These are phyloP conservation scores for Verticillium tricorpus DNA, from an alignment of 2,329 filamentous ascomycete genomes.

Conservation along the genomic window DNA sequence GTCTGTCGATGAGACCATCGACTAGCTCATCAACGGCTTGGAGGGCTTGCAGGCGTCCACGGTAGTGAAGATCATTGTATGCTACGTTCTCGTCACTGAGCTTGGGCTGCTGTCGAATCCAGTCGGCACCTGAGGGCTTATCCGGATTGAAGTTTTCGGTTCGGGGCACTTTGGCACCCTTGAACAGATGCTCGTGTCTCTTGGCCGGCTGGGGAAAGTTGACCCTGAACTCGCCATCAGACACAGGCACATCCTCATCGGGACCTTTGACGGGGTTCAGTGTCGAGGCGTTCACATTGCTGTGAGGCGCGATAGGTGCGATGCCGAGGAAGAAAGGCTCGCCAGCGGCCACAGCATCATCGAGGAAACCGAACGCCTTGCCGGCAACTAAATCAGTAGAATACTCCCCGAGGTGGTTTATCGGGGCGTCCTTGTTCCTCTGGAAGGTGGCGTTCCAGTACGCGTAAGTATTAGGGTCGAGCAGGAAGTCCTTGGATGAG, in stretches of 20 bases:
- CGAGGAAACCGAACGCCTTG: slow-evolving; percentile 56
- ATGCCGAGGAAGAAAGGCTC: slow-evolving; percentile 53
- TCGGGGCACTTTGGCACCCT: slow-evolving; percentile 55
- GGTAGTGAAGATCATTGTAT: slow-evolving; percentile 34
- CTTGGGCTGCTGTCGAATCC: slow-evolving; percentile 34
- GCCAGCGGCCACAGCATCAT: slow-evolving; percentile 51
- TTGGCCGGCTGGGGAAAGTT: slow-evolving; percentile 34
- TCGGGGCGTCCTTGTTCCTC: slow-evolving; percentile 45
- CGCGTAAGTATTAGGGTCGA: slow-evolving; percentile 64
- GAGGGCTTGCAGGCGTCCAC: slow-evolving; percentile 34
- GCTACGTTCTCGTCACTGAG: slow-evolving; percentile 24
- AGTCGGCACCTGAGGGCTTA: slow-evolving; percentile 34
- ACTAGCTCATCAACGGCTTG: slow-evolving; percentile 43
- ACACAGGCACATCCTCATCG: slow-evolving; percentile 44
- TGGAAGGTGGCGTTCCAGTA: slow-evolving; percentile 64
- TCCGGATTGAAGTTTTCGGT: slow-evolving; percentile 61
- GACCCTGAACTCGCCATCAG: slow-evolving; percentile 41
- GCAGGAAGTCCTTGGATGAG: slow-evolving; percentile 36
- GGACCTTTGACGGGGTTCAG: slow-evolving; percentile 54
- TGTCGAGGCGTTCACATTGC: slow-evolving; percentile 20
- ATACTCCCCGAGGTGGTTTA: slow-evolving; percentile 34
- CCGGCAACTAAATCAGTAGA: slow-evolving; percentile 54
- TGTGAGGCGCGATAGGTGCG: slow-evolving; percentile 38
- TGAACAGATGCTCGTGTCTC: slow-evolving; percentile 57
- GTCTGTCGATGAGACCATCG: slow-evolving; percentile 27